phyloP scores from a whole-genome alignment of 192 early-diverging fungal species.

The Phlyctochytrium planicorne region DNA sequence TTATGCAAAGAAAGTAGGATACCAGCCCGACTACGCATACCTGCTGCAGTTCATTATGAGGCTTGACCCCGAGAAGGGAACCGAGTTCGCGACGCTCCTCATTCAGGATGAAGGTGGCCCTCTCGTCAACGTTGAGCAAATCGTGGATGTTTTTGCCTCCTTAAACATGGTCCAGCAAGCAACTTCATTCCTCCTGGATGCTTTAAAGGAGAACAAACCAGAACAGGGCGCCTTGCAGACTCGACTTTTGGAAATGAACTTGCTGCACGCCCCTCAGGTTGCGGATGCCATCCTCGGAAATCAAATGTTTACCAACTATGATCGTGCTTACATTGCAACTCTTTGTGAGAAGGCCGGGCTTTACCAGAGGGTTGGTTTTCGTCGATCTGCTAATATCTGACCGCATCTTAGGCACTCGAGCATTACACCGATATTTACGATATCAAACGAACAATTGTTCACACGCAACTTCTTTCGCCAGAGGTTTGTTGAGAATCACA shows the following conservation, averaged over 20 bases:
- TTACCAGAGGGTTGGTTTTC: conserved; percentile 71
- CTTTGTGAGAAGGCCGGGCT: conserved; percentile 98
- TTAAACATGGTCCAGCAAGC: conserved; percentile 95
- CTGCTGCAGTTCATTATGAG: conserved; percentile 91
- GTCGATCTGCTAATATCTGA: not conserved
- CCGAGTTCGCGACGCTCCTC: conserved; percentile 87
- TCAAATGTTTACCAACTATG: conserved; percentile 95
- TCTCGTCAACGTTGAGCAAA: conserved; percentile 81
- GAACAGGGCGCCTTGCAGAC: conserved; percentile 94
- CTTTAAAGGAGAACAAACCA: conserved; percentile 88
- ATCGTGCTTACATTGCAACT: conserved; percentile 82
- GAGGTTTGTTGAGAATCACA: conserved; percentile 43
- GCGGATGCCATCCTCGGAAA: conserved; percentile 98
- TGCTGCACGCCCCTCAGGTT: conserved; percentile 95
- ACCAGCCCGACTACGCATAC: conserved; percentile 86
- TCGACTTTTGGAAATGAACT: conserved; percentile 94
- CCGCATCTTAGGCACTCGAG: conserved; percentile 78
- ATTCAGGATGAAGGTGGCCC: conserved; percentile 80
- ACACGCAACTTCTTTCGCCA: conserved; percentile 77
- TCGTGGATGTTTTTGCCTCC: conserved; percentile 90
- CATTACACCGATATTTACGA: conserved; percentile 95
- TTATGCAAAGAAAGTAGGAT: conserved; percentile 93
- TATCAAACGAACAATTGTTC: conserved; percentile 92
- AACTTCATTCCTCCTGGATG: conserved; percentile 95
- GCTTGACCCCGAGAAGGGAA: conserved; percentile 88